Base-by-base conservation (phyloP, 495 filamentous ascomycete genomes). In the Hypoxylon fragiforme region DNA sequence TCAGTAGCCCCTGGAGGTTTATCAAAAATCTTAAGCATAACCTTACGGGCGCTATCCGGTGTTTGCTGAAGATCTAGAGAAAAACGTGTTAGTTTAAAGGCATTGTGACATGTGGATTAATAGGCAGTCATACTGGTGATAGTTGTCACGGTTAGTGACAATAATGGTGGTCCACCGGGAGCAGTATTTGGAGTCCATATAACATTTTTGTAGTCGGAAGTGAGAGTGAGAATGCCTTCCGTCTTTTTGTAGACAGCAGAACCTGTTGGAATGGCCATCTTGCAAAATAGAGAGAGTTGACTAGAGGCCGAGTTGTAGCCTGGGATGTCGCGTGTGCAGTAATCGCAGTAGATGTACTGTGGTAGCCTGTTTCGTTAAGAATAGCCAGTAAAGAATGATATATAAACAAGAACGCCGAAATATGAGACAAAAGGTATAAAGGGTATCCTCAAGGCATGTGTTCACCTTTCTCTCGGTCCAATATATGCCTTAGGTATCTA, bases 211-310 rank as follows among this genome's bases (percentile, higher is more conserved):
- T 79, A 76, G 73, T 92, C 87, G 26, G 77, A 74, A 20, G 87
- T 79, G 42, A 96, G 74, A 38, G 80, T 80, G 65, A 98, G 77
- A 61, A 80, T 83, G 67, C 94, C 94, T 77, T 97, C 91, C 74
- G 92, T 91, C 79, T 98, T 98, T 76, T 96, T 97, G 80, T 92
- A 97, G 44, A 84, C 78, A 50, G 90, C 86, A 52, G 81, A 80
- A 64, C 84, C 89, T 70, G 80, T 82, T 45, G 81, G 81, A 68
- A 85, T 73, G 66, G 85, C 73, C 79, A 81, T 79, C n/a, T 36
- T 37, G 28, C 24, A 30, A 40, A 19, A 11, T 22, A 55, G 16
- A 9, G 9, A 9, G 9, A 28, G 24, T 4, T 28, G n/a, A n/a
- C n/a, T n/a, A n/a, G n/a, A n/a, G n/a, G n/a, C n/a, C n/a, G n/a